Conservation (phyloP, 2,329 filamentous ascomycete genomes). For the Pseudohalonectria lignicola region DNA sequence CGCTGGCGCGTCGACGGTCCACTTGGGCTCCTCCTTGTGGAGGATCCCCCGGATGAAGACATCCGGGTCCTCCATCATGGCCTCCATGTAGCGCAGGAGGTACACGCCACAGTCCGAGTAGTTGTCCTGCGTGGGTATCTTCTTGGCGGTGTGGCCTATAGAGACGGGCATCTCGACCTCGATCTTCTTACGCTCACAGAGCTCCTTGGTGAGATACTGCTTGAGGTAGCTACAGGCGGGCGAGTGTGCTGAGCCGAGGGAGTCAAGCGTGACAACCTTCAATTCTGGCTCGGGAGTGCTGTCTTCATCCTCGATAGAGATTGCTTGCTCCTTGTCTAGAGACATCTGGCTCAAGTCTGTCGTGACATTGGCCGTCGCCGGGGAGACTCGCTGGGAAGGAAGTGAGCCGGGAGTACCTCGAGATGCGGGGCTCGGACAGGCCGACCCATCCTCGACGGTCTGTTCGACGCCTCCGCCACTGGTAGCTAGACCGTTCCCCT, state of each 20-base stretch:
- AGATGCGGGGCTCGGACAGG: too few relatives aligned
- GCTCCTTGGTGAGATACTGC: conserved; percentile 68
- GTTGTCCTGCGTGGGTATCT: conserved; percentile 73
- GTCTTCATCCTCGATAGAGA: not conserved
- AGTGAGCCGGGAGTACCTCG: too few relatives aligned
- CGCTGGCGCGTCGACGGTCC: conserved; percentile 43
- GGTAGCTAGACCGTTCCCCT: too few relatives aligned
- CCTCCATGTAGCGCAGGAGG: conserved; percentile 71
- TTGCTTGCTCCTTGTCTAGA: not conserved
- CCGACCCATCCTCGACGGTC: too few relatives aligned
- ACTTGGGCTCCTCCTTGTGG: conserved; percentile 37
- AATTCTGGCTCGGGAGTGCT: conserved; percentile 31
- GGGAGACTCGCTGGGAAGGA: too few relatives aligned
- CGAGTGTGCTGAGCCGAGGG: conserved; percentile 55
- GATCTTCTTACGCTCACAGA: conserved; percentile 44
- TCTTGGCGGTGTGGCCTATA: conserved; percentile 54
- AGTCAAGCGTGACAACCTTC: conserved; percentile 80
- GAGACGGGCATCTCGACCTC: conserved; percentile 23
- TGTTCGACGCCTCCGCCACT: too few relatives aligned
- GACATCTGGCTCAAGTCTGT: not conserved
- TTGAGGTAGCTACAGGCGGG: conserved; percentile 58
- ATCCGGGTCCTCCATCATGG: conserved; percentile 68
- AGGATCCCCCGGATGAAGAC: conserved; percentile 58
- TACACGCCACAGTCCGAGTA: conserved; percentile 85
- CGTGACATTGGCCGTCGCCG: not conserved